Conservation (phyloP, 352 stramenopile species). For the Phytophthora tentaculata region DNA sequence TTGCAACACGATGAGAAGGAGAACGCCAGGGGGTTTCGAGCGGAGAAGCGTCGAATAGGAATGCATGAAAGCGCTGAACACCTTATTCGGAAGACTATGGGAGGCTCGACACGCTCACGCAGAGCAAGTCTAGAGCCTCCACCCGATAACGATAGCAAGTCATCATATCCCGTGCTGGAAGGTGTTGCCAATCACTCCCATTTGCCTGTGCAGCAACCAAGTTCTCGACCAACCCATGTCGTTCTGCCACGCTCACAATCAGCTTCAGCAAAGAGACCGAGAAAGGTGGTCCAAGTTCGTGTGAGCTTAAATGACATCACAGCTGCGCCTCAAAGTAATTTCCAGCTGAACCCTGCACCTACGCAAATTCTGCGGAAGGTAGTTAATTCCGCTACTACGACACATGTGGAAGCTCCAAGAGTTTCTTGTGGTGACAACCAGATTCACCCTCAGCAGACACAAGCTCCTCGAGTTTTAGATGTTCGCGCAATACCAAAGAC, state of each 20-base stretch:
- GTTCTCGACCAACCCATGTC: not conserved
- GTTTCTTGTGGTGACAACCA: not conserved
- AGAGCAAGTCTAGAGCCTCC: constrained; percentile 2
- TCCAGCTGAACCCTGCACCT: not conserved
- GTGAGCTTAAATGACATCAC: constrained; percentile 48
- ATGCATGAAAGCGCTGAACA: constrained; percentile 34
- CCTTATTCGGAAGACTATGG: constrained; percentile 32
- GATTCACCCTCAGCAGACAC: constrained; percentile 4
- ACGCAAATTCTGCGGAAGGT: not conserved
- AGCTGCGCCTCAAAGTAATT: not conserved
- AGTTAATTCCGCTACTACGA: not conserved
- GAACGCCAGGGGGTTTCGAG: constrained; percentile 34
- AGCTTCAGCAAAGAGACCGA: constrained; percentile 19
- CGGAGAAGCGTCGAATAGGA: constrained; percentile 28
- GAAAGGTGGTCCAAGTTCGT: constrained; percentile 53
- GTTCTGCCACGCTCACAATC: constrained; percentile 3
- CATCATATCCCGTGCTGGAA: not conserved
- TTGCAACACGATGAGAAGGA: constrained; percentile 72
- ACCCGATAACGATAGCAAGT: not conserved
- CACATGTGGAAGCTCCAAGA: not conserved
- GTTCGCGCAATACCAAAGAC: constrained; percentile 29
- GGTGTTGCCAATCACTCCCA: not conserved
- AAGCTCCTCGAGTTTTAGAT: constrained; percentile 10
- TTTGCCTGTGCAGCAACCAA: constrained; percentile 1
- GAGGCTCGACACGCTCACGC: constrained; percentile 9